phyloP scores from a whole-genome alignment of 768 basidiomycete genomes.

The Asterophora lycoperdoides region DNA sequence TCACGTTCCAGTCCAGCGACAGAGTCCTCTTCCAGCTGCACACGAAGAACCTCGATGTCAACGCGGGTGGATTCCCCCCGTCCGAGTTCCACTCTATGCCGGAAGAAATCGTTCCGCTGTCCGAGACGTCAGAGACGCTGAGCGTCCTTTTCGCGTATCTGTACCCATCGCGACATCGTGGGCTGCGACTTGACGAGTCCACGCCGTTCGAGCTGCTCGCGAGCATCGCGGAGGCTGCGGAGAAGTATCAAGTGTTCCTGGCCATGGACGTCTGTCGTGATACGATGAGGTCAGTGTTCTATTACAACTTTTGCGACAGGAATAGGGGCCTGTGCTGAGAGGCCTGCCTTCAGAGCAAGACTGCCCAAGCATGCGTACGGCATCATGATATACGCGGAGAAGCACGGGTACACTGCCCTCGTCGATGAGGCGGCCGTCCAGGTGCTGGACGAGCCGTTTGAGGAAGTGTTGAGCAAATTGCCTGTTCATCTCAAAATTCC shows the following conservation, averaged over 20 bases:
- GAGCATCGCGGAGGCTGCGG: slow-evolving; percentile 21
- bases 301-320: too few species aligned
- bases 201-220: slow-evolving; percentile 16
- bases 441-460: too few species aligned
- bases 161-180: slow-evolving; percentile 22
- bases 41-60: slow-evolving; percentile 23
- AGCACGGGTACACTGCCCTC: too few species aligned
- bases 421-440: too few species aligned
- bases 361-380: too few species aligned
- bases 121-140: slow-evolving; percentile 19
- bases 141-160: slow-evolving; percentile 27
- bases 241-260: neutral
- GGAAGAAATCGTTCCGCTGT: slow-evolving; percentile 20
- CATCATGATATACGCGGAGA: too few species aligned
- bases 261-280: slow-evolving; percentile 22
- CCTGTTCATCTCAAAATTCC: too few species aligned
- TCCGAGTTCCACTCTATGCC: slow-evolving; percentile 18
- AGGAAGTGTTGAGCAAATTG: too few species aligned
- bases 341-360: too few species aligned
- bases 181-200: slow-evolving; percentile 11
- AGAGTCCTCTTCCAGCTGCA: slow-evolving; percentile 23
- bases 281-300: slow-evolving; percentile 23
- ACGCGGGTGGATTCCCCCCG: slow-evolving; percentile 26
- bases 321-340: too few species aligned
- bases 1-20: slow-evolving; percentile 27